Percentiles rank a stretch among this genome's conserved stretches.
phyloP scores from a whole-genome alignment of 495 filamentous ascomycete species.

The Apodospora peruviana region DNA sequence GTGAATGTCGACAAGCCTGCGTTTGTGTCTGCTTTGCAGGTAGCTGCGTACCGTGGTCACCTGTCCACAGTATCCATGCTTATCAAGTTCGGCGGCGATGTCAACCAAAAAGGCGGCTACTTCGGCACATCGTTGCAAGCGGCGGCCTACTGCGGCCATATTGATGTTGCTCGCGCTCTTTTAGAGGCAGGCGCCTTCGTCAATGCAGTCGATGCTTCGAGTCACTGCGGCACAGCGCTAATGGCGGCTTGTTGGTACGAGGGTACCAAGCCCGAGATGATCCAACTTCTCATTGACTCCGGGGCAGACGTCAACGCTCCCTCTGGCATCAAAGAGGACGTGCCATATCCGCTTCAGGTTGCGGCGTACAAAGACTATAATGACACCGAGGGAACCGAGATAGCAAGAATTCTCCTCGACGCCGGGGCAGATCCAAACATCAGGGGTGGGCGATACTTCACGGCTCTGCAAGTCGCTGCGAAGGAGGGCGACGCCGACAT shows the following conservation, averaged over 20 bases:
- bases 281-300: slow-evolving; percentile 12
- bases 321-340: neutral
- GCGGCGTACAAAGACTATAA: slow-evolving; percentile 1
- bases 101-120: slow-evolving; percentile 14
- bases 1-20: neutral
- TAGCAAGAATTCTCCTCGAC: neutral
- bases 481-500: neutral
- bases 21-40: slow-evolving; percentile 2
- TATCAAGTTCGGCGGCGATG: slow-evolving; percentile 19
- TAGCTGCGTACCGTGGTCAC: slow-evolving; percentile 2
- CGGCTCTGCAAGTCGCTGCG: slow-evolving; percentile 24
- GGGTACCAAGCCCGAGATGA: neutral
- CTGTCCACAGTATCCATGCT: neutral
- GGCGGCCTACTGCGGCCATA: slow-evolving; percentile 7
- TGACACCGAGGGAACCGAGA: neutral
- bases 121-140: slow-evolving; percentile 16
- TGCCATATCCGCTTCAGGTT: slow-evolving; percentile 7
- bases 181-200: neutral
- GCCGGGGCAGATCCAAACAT: slow-evolving; percentile 22
- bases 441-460: slow-evolving; percentile 15
- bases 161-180: neutral
- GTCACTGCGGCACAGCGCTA: neutral
- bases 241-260: neutral
- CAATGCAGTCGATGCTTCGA: neutral
- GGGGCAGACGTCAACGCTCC: slow-evolving; percentile 12